These are phyloP conservation scores for Asterophora parasitica DNA, from an alignment of 768 basidiomycete genomes.

Conservation along the genomic window DNA sequence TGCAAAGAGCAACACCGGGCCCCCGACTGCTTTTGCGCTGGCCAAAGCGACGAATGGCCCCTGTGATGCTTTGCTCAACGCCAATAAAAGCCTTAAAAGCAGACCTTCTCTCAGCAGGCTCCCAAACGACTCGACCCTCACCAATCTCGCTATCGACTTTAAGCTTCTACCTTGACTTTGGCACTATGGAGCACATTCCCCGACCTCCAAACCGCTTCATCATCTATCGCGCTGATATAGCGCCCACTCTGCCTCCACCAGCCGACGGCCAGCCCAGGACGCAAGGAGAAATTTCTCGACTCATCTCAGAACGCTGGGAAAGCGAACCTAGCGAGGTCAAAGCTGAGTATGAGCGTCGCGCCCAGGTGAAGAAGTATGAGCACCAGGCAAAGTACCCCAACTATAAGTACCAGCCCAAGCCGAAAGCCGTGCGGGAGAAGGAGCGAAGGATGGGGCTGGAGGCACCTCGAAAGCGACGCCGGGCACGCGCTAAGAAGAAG, in stretches of 20 bases:
- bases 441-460: too few species aligned
- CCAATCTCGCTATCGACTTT: too few species aligned
- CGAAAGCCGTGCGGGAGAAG: neutral
- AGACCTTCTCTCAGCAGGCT: too few species aligned
- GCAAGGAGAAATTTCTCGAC: neutral
- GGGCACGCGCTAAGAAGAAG: too few species aligned
- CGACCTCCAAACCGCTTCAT: constrained; percentile 6
- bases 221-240: constrained; percentile 2
- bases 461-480: too few species aligned
- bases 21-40: too few species aligned
- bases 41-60: too few species aligned
- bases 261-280: neutral
- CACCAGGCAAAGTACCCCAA: neutral
- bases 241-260: neutral
- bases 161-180: too few species aligned
- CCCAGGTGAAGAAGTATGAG: neutral
- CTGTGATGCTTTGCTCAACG: too few species aligned
- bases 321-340: neutral
- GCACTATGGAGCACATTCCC: neutral
- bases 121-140: too few species aligned
- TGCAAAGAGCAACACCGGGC: too few species aligned
- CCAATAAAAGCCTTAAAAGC: too few species aligned
- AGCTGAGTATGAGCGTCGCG: neutral
- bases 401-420: neutral
- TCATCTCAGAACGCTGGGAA: neutral